Evolutionary conservation across 1,139 yeast species (phyloP).

Genomic region (Scheffersomyces insectosa): DNA sequence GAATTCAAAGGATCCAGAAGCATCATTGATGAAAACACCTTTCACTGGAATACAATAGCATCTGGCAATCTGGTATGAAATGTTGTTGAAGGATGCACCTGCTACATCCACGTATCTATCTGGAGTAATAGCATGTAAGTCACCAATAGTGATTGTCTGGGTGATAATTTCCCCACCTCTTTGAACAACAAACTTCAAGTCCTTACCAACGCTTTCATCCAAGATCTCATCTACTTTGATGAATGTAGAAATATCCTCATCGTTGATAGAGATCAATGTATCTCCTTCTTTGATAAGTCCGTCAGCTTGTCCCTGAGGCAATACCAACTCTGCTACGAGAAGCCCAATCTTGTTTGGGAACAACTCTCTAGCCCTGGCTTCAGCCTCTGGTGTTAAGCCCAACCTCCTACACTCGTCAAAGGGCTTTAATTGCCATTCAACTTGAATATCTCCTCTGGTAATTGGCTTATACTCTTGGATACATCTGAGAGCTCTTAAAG

Average conservation of each 20-base stretch:
- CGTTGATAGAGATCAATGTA: conserved; percentile 73
- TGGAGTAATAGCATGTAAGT: conserved; percentile 82
- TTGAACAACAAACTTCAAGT: conserved; percentile 62
- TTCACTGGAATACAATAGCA: conserved; percentile 78
- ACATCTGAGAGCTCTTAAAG: conserved; percentile 76
- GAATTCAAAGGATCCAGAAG: conserved; percentile 74
- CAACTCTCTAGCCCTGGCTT: conserved; percentile 61
- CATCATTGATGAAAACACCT: conserved; percentile 81
- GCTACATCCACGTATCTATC: conserved; percentile 76
- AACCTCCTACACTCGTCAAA: conserved; percentile 88
- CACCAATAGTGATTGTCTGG: conserved; percentile 60
- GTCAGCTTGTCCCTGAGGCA: conserved; percentile 89
- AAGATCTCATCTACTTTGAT: conserved; percentile 82
- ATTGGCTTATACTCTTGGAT: conserved; percentile 60
- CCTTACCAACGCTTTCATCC: conserved; percentile 67
- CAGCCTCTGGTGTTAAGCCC: conserved; percentile 78
- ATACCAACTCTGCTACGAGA: conserved; percentile 77
- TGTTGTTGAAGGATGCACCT: conserved; percentile 83
- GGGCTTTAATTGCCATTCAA: conserved; percentile 85
- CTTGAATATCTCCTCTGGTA: conserved; percentile 79
- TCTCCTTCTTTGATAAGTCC: conserved; percentile 80
- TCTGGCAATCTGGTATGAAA: conserved; percentile 88
- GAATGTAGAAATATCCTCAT: conserved; percentile 64
- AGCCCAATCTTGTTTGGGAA: conserved; percentile 82
- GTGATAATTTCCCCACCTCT: conserved; percentile 65